Evolutionary conservation across 129 eudicot species (phyloP).

Genomic region (Artemisia annua): DNA sequence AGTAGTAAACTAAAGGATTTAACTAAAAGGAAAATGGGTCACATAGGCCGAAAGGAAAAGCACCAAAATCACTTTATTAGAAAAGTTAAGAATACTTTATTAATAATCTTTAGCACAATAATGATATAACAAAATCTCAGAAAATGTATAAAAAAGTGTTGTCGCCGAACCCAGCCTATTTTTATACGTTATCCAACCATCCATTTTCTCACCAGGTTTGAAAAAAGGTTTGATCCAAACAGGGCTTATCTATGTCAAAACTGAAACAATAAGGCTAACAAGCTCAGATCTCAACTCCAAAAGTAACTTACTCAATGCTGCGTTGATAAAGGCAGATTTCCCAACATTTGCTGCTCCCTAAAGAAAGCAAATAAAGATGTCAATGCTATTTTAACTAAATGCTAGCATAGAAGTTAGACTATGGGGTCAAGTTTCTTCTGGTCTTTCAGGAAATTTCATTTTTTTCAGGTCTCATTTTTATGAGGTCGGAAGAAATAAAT

Average conservation of each 20-base stretch:
- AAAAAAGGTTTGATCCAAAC: too few species aligned
- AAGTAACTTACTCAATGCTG: conserved; percentile 70
- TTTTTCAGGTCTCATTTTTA: background rate
- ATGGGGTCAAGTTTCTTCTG: background rate
- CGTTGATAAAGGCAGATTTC: conserved; percentile 96
- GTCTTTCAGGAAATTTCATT: background rate
- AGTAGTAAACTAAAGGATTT: too few species aligned
- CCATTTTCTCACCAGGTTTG: too few species aligned
- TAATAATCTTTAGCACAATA: too few species aligned
- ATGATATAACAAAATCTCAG: too few species aligned
- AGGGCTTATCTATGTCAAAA: background rate
- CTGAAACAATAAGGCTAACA: background rate
- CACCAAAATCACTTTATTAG: background rate
- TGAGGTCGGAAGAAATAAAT: background rate
- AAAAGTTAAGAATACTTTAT: background rate
- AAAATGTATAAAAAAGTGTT: too few species aligned
- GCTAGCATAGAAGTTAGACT: background rate
- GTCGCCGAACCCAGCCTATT: background rate
- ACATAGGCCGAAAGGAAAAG: too few species aligned
- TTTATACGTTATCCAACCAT: background rate
- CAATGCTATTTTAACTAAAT: background rate
- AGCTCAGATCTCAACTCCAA: conserved; percentile 12
- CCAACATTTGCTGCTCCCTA: conserved; percentile 99
- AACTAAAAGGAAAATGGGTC: too few species aligned
- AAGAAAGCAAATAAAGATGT: conserved; percentile 28